Percentiles rank a stretch among this genome's conserved stretches.
Conservation (phyloP, 768 basidiomycete species). For the Trametes cingulata region DNA sequence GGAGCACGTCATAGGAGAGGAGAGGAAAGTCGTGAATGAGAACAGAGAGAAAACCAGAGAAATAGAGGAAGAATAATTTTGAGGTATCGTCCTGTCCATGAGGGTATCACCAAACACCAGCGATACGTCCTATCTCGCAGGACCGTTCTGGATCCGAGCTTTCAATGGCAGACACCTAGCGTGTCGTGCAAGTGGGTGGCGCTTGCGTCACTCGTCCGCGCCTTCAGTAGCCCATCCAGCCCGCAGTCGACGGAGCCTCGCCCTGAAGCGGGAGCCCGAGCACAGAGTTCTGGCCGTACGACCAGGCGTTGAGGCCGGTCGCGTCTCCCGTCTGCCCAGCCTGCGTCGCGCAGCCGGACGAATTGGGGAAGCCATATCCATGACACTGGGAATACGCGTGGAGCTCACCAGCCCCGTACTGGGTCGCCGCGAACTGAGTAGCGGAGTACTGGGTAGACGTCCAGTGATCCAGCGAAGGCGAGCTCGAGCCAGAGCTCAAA, state of each 20-base stretch:
- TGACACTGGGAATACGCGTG: not conserved
- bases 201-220: not conserved
- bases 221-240: slow-evolving; percentile 6
- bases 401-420: not conserved
- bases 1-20: not conserved
- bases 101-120: slow-evolving; percentile 2
- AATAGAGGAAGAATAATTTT: not conserved
- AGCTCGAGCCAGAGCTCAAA: not conserved
- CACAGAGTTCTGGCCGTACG: not conserved
- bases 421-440: not conserved
- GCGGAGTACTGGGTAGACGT: not conserved
- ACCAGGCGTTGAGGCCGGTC: not conserved
- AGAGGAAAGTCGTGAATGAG: not conserved
- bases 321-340: not conserved
- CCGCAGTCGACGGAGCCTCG: not conserved
- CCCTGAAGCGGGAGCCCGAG: slow-evolving; percentile 3
- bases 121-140: slow-evolving; percentile 2
- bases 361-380: not conserved
- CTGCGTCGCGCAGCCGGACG: not conserved
- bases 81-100: slow-evolving; percentile 13
- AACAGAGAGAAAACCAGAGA: not conserved
- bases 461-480: not conserved
- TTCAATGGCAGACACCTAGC: not conserved
- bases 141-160: not conserved
- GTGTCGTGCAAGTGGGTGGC: not conserved